These are phyloP conservation scores for Microdochium trichocladiopsis DNA, from an alignment of 2,329 filamentous ascomycete genomes.

Conservation along the genomic window DNA sequence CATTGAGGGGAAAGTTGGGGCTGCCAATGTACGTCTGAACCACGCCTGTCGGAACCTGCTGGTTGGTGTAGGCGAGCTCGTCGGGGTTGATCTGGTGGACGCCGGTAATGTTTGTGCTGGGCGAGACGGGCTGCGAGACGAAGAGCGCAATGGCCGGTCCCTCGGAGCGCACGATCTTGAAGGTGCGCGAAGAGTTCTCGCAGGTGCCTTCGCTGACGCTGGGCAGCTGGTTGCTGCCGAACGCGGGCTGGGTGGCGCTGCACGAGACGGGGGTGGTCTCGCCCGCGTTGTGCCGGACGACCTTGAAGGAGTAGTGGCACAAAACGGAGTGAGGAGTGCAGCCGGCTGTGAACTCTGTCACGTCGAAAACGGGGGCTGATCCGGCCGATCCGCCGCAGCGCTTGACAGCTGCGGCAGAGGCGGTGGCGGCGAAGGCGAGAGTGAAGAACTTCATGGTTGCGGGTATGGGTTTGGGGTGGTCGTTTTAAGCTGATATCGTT, in stretches of 20 bases:
- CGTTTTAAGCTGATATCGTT: neutral
- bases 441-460: neutral
- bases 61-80: neutral
- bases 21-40: too few relatives aligned
- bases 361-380: neutral
- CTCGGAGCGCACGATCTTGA: neutral
- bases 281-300: neutral
- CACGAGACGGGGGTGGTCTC: neutral
- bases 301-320: neutral
- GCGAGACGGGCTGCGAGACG: neutral
- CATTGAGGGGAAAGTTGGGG: too few relatives aligned
- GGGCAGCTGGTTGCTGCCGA: neutral
- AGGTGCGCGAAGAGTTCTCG: neutral
- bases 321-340: neutral
- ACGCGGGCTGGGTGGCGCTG: neutral
- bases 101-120: neutral
- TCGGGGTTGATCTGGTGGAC: neutral
- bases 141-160: neutral
- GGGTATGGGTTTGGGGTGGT: neutral
- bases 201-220: neutral
- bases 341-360: neutral
- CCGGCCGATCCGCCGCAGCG: neutral
- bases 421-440: neutral
- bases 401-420: neutral
- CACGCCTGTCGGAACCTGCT: too few relatives aligned